Conservation (phyloP, 164 flowering plant genomes). For the Saururus chinensis region DNA sequence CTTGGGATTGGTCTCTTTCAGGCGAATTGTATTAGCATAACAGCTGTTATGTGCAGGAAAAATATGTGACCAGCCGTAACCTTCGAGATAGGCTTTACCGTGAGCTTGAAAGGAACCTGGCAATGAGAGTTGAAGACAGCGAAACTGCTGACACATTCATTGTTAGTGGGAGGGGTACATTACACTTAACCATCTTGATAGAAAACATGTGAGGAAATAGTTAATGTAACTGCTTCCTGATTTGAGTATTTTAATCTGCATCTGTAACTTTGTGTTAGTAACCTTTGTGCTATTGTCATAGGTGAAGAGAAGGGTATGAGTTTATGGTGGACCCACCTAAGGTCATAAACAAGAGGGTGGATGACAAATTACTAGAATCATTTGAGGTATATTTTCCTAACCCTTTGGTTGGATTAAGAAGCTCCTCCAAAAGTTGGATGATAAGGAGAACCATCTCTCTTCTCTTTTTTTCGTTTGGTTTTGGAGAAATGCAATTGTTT, state of each 20-base stretch:
- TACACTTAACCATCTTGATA: conserved; percentile 88
- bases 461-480: no score
- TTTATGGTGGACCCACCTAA: conserved; percentile 99
- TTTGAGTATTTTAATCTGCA: no score
- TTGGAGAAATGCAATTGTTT: no score
- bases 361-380: conserved; percentile 75
- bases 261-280: not conserved
- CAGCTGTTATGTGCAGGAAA: conserved; percentile 43
- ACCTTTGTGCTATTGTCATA: conserved; percentile 19
- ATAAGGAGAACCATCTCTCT: not conserved
- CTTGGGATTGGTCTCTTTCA: no score
- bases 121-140: conserved; percentile 98
- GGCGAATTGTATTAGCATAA: not conserved
- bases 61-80: conserved; percentile 94
- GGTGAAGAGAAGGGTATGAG: conserved; percentile 97
- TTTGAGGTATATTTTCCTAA: conserved; percentile 49
- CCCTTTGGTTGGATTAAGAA: not conserved
- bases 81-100: conserved; percentile 84
- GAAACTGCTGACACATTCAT: conserved; percentile 94
- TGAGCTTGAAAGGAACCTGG: conserved; percentile 91
- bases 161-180: conserved; percentile 97
- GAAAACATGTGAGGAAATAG: conserved; percentile 79
- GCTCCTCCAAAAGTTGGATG: not conserved
- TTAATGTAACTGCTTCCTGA: not conserved
- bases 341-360: conserved; percentile 71